Base-by-base conservation (phyloP, 768 basidiomycete genomes). In the Rhizopogon vesiculosus region DNA sequence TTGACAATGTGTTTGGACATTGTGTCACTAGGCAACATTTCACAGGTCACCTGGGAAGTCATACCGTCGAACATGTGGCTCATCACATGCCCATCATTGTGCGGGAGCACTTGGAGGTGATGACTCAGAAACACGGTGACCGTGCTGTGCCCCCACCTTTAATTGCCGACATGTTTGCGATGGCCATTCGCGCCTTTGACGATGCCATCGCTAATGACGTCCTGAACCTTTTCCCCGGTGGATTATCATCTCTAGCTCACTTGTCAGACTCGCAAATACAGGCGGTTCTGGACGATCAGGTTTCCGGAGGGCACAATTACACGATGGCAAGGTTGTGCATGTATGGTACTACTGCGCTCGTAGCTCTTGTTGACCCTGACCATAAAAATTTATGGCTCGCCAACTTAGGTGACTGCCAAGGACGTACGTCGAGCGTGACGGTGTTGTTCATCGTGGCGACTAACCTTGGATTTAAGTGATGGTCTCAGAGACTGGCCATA, bases 341-440 rank as follows among this genome's bases (percentile, higher is more conserved):
- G 82, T 87, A 89, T 61, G 89, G 89, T 19, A 88, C 85, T 0
- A 91, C 89, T 3, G 87, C 85, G 5, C 78, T 91, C 33, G 79
- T 91, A 42, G 80, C 89, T 8, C 76, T 91, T 39, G 78, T 86
- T 42, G 87, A 90, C 70, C 86, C 88, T 38, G 74, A 81, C 18
- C 79, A 81, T 59, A 74, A 79, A 63, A 81, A 89, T 59, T 72
- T 91, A 19, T 91, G 89, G 89, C 71, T 91, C 45, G 89, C 88
- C 6, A 90, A 90, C 64, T 75, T 91, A 28, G 89, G 89, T 13
- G 89, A 91, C 64, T 90, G 87, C 66, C 85, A 87, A 76, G 87
- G 87, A 57, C 76, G 88, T 88, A 59, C 59, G 85, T 72, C 25
- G 43, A 15, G 6, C 48, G 53, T 48, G 38, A 38, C 38, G 52